Evolutionary conservation across 495 filamentous ascomycete species (phyloP), one percentile per base, ranked within the genome.

Genomic region (Xylaria intraflava): DNA sequence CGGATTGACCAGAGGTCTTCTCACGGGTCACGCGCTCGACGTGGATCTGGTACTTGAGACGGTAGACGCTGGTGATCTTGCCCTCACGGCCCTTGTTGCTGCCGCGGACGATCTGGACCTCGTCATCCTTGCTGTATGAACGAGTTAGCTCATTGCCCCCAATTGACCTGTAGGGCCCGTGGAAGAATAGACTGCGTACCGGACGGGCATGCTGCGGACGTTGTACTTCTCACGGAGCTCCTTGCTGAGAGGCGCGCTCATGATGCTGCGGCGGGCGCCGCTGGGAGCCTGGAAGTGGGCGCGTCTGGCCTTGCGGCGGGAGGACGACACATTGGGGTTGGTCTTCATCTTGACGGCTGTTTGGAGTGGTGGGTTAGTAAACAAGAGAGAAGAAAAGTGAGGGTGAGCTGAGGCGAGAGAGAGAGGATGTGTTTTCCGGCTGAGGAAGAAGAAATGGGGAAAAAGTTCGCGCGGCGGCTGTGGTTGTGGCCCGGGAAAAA

Each of bases 181-280:
- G 38, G 12, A 20, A 43, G 41, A 9, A 43, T 24, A n/a, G 20
- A n/a, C 12, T 11, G 17, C 51, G 2, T 31, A 54, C 51, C 93
- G 90, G 81, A 98, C 82, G 67, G 93, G 93, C 69, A 98, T 95
- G 65, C 87, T 86, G 76, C 90, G 91, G 73, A 95, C 91, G 69
- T 89, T 90, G 81, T 96, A 84, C 82, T 97, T 94, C 71, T 92
- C 89, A 64, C 88, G 82, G 62, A 99, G 83, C 77, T 98, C 93
- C 77, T 93, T 95, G 81, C 83, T 88, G 54, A 98, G 83, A 53
- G 88, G 87, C 46, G 93, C 93, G 77, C 83, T 88, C 88, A 99
- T 94, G 77, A 91, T 90, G 60, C 85, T 78, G 65, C 93, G 87
- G 72, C 94, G 91, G 67, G 88, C 83, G 77, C 84, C 87, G 69